Base-by-base conservation (phyloP, 306 rosid genomes). In the Vachellia pachyceras region DNA sequence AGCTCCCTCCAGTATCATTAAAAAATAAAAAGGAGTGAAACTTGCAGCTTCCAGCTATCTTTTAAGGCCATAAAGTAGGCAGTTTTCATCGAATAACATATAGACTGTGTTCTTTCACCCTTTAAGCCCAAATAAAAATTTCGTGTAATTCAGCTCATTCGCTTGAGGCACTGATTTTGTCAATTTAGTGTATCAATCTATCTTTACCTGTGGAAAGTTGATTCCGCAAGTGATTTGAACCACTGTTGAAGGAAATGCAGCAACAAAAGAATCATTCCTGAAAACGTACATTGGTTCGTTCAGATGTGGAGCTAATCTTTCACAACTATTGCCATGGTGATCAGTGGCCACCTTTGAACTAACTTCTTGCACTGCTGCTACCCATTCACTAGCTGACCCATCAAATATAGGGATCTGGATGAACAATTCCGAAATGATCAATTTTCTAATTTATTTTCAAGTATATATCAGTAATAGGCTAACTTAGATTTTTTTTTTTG, bases 361-460 rank as follows among this genome's bases (percentile, higher is more conserved):
- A 65, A 85, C 95, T 84, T 87, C 85, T 41, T 84, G 86, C 79
- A 93, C 88, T 14, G 94, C 94, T 68, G 77, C 88, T 77, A 90
- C 89, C 99, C 99, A 95, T 83, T 88, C 90, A 67, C 86, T 85
- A 29, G 95, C 95, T 39, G 99, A 95, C 45, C 99, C 99, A 84
- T 93, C 99, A 77, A 95, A 84, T 66, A 95, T 93, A 20, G 99
- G 99, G 84, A 95, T 85, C 99, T 95, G 90, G 50, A 73, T 41
- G 10, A 78, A 67, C 57, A 63, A 79, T 69, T 64, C 23, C 46
- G 69, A 67, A 68, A 78, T 46, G 3, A 72, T 79, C 68, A 87
- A 49, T 82, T 64, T 80, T 77, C 61, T n/a, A 73, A 12, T 52
- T 42, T 77, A 52, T 49, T 18, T 14, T 64, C 42, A 33, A 14